These are phyloP conservation scores for Pontederia crassipes DNA, from an alignment of 176 grass and related monocot genomes.

Conservation along the genomic window DNA sequence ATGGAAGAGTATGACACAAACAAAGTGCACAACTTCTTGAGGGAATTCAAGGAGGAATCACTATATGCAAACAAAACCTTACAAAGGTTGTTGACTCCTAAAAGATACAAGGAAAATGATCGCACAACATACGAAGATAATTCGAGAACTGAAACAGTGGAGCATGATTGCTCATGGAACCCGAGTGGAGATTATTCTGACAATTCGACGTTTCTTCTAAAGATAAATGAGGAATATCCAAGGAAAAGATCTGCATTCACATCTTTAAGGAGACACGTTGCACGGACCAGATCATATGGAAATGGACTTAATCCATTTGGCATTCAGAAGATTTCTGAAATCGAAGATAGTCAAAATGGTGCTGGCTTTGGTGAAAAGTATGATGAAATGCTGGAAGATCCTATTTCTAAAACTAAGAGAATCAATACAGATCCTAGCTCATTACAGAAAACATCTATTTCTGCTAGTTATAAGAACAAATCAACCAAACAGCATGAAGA, in stretches of 20 bases:
- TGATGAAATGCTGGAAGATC: constrained; percentile 3
- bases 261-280: constrained; percentile 4
- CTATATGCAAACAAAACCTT: not conserved
- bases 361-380: not conserved
- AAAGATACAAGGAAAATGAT: constrained; percentile 2
- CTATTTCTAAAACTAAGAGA: constrained; percentile 1
- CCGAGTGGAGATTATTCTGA: not conserved
- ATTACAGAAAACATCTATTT: not conserved
- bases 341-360: constrained; percentile 12
- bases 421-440: not conserved
- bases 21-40: constrained; percentile 15
- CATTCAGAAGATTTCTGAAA: constrained; percentile 12
- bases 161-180: constrained; percentile 1
- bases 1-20: not conserved
- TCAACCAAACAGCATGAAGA: not conserved
- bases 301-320: not conserved
- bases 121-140: not conserved
- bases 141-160: not conserved
- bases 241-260: constrained; percentile 5
- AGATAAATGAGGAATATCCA: not conserved
- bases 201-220: not conserved
- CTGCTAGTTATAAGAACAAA: not conserved
- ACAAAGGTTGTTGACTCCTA: not conserved
- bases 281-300: constrained; percentile 5
- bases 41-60: constrained; percentile 9